Conservation (phyloP, 2,329 filamentous ascomycete genomes). For the Xylaria sp. region DNA sequence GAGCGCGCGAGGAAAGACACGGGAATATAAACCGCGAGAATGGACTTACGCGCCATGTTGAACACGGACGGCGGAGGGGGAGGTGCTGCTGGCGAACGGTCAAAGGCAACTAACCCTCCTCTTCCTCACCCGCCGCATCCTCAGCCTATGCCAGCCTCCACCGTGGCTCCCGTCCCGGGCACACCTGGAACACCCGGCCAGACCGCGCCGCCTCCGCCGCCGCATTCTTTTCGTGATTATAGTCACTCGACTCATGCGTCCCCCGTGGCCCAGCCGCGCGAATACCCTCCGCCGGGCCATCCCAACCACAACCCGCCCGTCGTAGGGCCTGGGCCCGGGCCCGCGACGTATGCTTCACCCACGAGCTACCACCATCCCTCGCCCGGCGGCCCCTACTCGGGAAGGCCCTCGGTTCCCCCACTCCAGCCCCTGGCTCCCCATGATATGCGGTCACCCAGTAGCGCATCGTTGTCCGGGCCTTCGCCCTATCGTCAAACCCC, state of each 20-base stretch:
- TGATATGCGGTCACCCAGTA: conserved; percentile 64
- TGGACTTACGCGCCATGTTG: conserved; percentile 57
- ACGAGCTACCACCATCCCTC: conserved; percentile 51
- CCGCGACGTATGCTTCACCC: conserved; percentile 56
- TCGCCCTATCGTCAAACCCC: conserved; percentile 64
- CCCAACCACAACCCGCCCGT: conserved; percentile 48
- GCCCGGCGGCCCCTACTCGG: conserved; percentile 55
- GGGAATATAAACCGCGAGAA: conserved; percentile 17
- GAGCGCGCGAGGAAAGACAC: conserved; percentile 10
- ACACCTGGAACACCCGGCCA: conserved; percentile 55
- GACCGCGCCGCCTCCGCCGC: conserved; percentile 52
- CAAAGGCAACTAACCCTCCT: conserved; percentile 43
- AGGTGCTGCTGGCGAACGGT: conserved; percentile 49
- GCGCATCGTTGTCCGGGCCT: conserved; percentile 56
- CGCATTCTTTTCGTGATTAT: conserved; percentile 64
- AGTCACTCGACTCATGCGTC: conserved; percentile 60
- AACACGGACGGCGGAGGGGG: conserved; percentile 60
- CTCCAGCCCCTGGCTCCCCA: conserved; percentile 59
- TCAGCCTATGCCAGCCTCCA: conserved; percentile 44
- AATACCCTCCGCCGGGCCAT: conserved; percentile 54
- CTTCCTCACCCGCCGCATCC: conserved; percentile 40
- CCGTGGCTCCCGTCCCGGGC: conserved; percentile 43
- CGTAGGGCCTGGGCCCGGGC: conserved; percentile 40
- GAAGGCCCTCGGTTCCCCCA: conserved; percentile 50
- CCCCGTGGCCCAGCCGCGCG: conserved; percentile 59